A percentile compares a stretch with the other conserved stretches of the same genome.
These are phyloP conservation scores for Didymella exigua DNA, from an alignment of 2,329 filamentous ascomycete species.

Conservation along the genomic window DNA sequence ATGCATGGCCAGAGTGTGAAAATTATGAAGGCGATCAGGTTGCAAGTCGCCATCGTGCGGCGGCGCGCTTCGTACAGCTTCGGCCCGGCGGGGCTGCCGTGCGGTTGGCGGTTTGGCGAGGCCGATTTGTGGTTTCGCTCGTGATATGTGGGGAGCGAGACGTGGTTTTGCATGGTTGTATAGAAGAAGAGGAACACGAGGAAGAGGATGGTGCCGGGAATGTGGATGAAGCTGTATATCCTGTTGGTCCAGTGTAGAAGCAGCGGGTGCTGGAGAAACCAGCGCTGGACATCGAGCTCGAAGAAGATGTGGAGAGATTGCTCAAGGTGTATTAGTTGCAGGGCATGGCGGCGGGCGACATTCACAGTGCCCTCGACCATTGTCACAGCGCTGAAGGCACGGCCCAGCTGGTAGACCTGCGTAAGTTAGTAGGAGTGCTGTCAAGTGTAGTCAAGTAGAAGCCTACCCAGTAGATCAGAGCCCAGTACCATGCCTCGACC, in stretches of 20 bases:
- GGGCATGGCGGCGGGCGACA: constrained; percentile 70
- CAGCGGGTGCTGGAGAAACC: constrained; percentile 60
- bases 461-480: constrained; percentile 75
- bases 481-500: constrained; percentile 79
- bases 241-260: constrained; percentile 73
- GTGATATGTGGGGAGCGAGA: constrained; percentile 48
- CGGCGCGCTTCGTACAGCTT: constrained; percentile 61
- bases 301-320: constrained; percentile 67
- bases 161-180: constrained; percentile 66
- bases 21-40: constrained; percentile 63
- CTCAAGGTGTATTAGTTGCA: constrained; percentile 71
- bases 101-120: constrained; percentile 10
- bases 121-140: constrained; percentile 41
- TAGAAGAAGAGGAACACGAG: constrained; percentile 71
- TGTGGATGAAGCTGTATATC: constrained; percentile 78
- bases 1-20: constrained; percentile 67
- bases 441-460: not conserved
- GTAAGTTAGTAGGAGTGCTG: constrained; percentile 5
- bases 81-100: constrained; percentile 54
- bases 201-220: constrained; percentile 76
- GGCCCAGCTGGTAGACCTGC: constrained; percentile 75
- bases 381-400: constrained; percentile 72
- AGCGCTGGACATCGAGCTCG: constrained; percentile 66
- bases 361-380: constrained; percentile 71
- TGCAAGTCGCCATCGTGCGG: constrained; percentile 64